phyloP scores from a whole-genome alignment of 441 rosid species.

The Pelargonium fulgidum region DNA sequence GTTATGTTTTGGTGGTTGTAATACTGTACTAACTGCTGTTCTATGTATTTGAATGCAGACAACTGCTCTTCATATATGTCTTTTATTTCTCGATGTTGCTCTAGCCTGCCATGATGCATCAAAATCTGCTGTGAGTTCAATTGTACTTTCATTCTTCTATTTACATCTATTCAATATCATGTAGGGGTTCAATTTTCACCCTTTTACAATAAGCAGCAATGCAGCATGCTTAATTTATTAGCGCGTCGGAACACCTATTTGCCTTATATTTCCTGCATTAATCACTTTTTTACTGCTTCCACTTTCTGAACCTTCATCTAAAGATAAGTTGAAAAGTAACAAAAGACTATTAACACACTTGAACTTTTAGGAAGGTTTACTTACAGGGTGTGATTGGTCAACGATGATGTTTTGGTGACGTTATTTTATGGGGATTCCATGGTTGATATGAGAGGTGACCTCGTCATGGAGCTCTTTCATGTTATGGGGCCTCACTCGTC shows the following conservation, averaged over 20 bases:
- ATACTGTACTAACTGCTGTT: conserved; percentile 20
- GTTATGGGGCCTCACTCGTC: no score
- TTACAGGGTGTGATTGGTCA: no score
- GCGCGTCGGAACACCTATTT: background rate
- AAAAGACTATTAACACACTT: no score
- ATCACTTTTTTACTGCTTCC: background rate
- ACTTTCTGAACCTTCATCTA: background rate
- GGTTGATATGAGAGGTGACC: no score
- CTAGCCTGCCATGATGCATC: conserved; percentile 79
- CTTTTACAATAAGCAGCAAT: background rate
- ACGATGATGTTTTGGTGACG: no score
- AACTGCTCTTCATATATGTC: conserved; percentile 77
- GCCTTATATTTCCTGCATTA: background rate
- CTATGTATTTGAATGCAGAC: conserved; percentile 47
- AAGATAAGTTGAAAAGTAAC: background rate
- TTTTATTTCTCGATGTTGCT: conserved; percentile 71
- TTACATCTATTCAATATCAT: background rate
- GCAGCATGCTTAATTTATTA: background rate
- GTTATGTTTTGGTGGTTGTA: conserved; percentile 11
- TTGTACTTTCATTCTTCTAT: background rate
- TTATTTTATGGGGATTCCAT: no score
- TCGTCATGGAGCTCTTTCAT: no score
- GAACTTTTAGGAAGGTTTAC: no score
- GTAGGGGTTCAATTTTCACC: background rate
- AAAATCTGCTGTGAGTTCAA: conserved; percentile 65